A percentile compares a stretch with the other conserved stretches of the same genome.
Evolutionary conservation across 208 protist genomes (phyloP).

Genomic region (Vickermania ingenoplastis): DNA sequence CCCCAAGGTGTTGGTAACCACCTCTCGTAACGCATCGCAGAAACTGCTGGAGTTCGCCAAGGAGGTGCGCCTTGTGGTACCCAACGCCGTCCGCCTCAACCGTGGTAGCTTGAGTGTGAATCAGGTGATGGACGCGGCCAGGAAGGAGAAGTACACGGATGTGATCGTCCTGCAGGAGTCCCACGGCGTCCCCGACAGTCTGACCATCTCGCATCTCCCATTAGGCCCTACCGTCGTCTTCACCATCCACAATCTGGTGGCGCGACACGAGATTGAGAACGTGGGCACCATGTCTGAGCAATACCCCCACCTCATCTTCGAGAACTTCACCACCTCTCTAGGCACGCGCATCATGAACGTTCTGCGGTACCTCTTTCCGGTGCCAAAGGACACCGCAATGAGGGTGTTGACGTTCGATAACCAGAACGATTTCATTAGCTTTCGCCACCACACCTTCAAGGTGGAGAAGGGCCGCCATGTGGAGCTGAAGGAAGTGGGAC

Average conservation of each 20-base stretch:
- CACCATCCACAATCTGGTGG: constrained; percentile 94
- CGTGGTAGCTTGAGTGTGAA: constrained; percentile 92
- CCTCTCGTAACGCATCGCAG: constrained; percentile 93
- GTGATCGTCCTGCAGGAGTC: constrained; percentile 98
- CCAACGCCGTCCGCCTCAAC: constrained; percentile 98
- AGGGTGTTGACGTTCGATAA: constrained; percentile 98
- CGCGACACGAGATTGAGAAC: constrained; percentile 95
- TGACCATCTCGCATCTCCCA: constrained; percentile 98
- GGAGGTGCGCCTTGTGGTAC: constrained; percentile 97
- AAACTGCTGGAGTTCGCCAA: constrained; percentile 98
- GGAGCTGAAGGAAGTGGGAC: constrained; percentile 96
- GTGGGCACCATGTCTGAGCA: constrained; percentile 89
- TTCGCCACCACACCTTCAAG: constrained; percentile 97
- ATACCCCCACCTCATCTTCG: constrained; percentile 98
- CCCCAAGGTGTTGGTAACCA: constrained; percentile 98
- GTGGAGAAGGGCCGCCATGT: constrained; percentile 81
- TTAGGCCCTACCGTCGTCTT: constrained; percentile 99
- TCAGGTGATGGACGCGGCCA: constrained; percentile 93
- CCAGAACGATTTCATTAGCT: constrained; percentile 97
- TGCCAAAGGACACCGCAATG: constrained; percentile 92
- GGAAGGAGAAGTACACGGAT: constrained; percentile 94
- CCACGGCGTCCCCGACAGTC: constrained; percentile 95
- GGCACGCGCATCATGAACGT: constrained; percentile 91
- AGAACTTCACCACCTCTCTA: constrained; percentile 96
- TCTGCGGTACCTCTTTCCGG: constrained; percentile 97